Conservation (phyloP, 352 stramenopile species). For the Pythium insidiosum region DNA sequence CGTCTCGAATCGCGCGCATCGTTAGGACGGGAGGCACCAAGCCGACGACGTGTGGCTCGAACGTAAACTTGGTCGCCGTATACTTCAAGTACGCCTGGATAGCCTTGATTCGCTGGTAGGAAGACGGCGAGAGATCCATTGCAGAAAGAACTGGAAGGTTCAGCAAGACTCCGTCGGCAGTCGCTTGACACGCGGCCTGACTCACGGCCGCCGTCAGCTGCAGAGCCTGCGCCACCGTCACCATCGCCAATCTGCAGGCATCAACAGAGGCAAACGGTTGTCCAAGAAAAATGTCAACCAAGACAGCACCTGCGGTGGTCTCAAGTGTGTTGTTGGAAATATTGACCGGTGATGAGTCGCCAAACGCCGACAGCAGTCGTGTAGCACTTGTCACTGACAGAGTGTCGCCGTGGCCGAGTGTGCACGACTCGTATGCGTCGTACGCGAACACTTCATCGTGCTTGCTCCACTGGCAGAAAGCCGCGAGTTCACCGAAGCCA, state of each 20-base stretch:
- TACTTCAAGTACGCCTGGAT: conserved; percentile 46
- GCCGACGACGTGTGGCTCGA: conserved; percentile 30
- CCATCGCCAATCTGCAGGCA: conserved; percentile 21
- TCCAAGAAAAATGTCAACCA: conserved; percentile 42
- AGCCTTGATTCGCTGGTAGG: conserved; percentile 19
- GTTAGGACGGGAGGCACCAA: no score
- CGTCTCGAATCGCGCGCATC: no score
- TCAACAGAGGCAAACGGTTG: conserved; percentile 27
- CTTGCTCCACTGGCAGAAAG: conserved; percentile 26
- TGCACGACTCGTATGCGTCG: conserved; percentile 4
- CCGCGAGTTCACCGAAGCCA: conserved; percentile 32
- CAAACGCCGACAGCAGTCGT: conserved; percentile 1
- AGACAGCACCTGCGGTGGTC: conserved; percentile 21
- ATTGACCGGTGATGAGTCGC: background rate
- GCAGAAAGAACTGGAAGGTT: conserved; percentile 20
- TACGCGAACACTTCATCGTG: conserved; percentile 13
- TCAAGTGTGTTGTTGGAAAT: conserved; percentile 8
- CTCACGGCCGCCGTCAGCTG: conserved; percentile 9
- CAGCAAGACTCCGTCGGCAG: conserved; percentile 17
- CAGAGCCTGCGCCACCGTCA: conserved; percentile 18
- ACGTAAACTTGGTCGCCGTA: conserved; percentile 42
- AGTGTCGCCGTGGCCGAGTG: background rate
- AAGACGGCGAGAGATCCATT: conserved; percentile 19
- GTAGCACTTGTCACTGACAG: background rate
- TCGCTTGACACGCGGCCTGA: conserved; percentile 14